Base-by-base conservation (phyloP, 208 protist genomes). In the Hexamita inflata region DNA sequence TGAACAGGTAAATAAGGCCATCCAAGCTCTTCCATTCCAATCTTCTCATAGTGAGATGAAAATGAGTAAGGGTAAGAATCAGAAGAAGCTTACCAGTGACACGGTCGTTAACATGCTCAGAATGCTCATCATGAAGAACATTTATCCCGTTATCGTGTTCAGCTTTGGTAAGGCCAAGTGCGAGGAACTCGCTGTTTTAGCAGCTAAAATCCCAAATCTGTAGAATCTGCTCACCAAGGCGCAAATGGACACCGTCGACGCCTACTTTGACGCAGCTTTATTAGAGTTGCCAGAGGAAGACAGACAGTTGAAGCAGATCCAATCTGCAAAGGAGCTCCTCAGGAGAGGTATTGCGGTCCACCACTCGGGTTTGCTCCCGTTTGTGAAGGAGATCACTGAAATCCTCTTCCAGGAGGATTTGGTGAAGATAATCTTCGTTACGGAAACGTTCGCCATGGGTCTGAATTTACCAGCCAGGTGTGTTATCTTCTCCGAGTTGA, bases 381-480 rank as follows among this genome's bases (percentile, higher is more conserved):
- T 98, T 39, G 81, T 99, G 0, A 99, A 98, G 79, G 96, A 99
- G 80, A 86, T 99, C 4, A 95, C 98, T 61, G 96, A 99, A 84
- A 93, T 99, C 78, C 89, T 98, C 0, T 99, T 99, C 82, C 92
- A 96, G 80, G 93, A 98, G 40, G 94, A 92, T 1, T 35, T 87
- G 26, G 45, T 90, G 2, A 86, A 88, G 76, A 80, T 85, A 34
- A 87, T 99, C 45, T 98, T 98, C 83, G 95, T 93, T 1, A 99
- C 97, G 0, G 96, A 99, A 81, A 99, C 97, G 4, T 99, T 99
- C 82, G 90, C 94, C 1, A 98, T 99, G 91, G 97, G 97, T 1
- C 85, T 99, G 28, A 99, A 99, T 85, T 98, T 99, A 84, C 91
- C 91, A 29, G 85, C 91, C 0, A 74, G 82, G 13, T 84, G 84